Percentiles rank a stretch among this genome's conserved stretches.
These are phyloP conservation scores for Spizellomyces punctatus DNA, from an alignment of 192 early-diverging fungal species.

Conservation along the genomic window DNA sequence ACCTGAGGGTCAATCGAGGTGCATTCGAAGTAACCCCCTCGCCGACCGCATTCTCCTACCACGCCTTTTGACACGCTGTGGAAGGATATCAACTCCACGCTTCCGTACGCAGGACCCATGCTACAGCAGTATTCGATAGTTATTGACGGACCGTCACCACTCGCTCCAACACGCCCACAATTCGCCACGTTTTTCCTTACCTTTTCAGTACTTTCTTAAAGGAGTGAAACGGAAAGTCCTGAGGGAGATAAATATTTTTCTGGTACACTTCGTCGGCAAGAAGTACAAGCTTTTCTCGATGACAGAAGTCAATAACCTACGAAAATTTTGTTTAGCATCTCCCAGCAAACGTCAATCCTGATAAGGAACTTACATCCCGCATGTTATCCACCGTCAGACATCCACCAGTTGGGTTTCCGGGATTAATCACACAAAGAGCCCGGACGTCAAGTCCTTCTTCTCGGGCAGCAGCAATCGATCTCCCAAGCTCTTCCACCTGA, in stretches of 20 bases:
- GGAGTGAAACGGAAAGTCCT: constrained; percentile 85
- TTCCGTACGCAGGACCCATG: constrained; percentile 68
- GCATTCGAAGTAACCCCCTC: constrained; percentile 98
- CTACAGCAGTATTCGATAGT: constrained; percentile 15
- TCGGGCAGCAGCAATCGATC: constrained; percentile 67
- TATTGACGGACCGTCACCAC: no score
- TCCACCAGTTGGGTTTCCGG: constrained; percentile 98
- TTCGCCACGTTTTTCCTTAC: constrained; percentile 13
- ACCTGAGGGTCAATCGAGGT: constrained; percentile 71
- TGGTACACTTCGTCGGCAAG: constrained; percentile 99
- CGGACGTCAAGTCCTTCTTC: constrained; percentile 81
- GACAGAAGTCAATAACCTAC: constrained; percentile 84
- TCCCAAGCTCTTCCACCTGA: constrained; percentile 59
- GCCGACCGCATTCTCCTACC: constrained; percentile 96
- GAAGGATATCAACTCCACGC: constrained; percentile 92
- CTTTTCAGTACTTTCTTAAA: constrained; percentile 91
- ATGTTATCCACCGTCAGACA: constrained; percentile 83
- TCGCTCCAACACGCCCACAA: no score
- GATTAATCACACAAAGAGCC: constrained; percentile 96
- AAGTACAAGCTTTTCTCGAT: constrained; percentile 77
- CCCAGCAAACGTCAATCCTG: constrained; percentile 4
- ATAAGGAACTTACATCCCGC: constrained; percentile 50
- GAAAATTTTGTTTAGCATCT: not conserved
- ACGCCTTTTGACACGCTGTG: constrained; percentile 97
- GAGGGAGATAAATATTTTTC: constrained; percentile 86